phyloP scores from a whole-genome alignment of 2,329 filamentous ascomycete genomes.

The Fonsecaea monophora region DNA sequence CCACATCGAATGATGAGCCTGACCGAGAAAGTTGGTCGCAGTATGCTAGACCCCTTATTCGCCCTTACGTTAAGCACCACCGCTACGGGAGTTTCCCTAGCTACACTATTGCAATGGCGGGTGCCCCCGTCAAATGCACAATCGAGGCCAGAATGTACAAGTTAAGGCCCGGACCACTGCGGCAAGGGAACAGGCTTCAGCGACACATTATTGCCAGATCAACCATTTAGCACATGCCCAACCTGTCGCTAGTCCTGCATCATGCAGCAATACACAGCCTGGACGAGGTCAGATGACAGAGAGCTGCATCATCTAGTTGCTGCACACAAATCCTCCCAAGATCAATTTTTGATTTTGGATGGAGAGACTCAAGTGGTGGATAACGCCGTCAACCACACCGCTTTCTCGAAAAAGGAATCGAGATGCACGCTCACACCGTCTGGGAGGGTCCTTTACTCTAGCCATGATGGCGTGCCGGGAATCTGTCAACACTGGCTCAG shows the following conservation, averaged over 20 bases:
- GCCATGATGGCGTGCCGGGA: neutral
- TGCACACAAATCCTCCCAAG: conserved; percentile 12
- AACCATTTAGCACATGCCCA: neutral
- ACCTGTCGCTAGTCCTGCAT: conserved; percentile 7
- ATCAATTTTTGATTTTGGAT: conserved; percentile 4
- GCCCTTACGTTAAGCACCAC: neutral
- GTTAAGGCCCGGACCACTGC: neutral
- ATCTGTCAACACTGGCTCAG: neutral
- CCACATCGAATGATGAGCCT: conserved; percentile 6
- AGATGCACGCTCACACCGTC: neutral
- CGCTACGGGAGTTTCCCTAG: neutral
- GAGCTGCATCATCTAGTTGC: conserved; percentile 1
- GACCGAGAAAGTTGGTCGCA: conserved; percentile 1
- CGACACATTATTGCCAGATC: neutral
- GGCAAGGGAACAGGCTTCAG: neutral
- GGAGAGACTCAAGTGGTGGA: neutral
- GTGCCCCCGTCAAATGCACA: neutral
- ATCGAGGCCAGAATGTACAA: neutral
- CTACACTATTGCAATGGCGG: neutral
- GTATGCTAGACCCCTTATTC: conserved; percentile 1
- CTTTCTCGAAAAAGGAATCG: neutral
- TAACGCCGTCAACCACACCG: neutral
- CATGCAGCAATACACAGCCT: conserved; percentile 14
- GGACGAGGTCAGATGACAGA: conserved; percentile 14
- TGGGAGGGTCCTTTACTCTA: neutral